phyloP scores from a whole-genome alignment of 805 yeast genomes.

The Myxozyma neotropica region DNA sequence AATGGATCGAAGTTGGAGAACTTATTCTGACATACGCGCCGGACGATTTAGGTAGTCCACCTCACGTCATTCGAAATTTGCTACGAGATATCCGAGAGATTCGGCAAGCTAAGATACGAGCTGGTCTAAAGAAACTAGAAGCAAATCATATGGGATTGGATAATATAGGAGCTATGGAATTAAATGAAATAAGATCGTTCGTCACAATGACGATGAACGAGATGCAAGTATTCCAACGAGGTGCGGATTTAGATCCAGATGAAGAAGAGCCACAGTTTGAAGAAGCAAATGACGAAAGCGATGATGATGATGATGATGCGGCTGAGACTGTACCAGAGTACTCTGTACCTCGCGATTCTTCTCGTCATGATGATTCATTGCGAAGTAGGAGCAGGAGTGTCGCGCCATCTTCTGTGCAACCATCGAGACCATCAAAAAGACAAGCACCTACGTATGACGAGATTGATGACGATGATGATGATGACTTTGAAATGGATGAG shows the following conservation, averaged over 20 bases:
- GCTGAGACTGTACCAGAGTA: not conserved
- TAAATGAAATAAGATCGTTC: conserved; percentile 85
- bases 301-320: conserved; percentile 14
- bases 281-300: conserved; percentile 3
- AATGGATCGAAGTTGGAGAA: conserved; percentile 84
- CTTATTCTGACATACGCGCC: conserved; percentile 65
- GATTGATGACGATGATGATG: conserved; percentile 22
- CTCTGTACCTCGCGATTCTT: not conserved
- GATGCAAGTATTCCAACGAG: conserved; percentile 56
- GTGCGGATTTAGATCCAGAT: conserved; percentile 35
- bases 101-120: conserved; percentile 75
- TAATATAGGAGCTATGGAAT: conserved; percentile 78
- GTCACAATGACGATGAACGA: conserved; percentile 79
- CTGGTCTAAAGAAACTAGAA: conserved; percentile 76
- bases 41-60: conserved; percentile 76
- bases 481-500: conserved; percentile 27
- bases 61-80: conserved; percentile 66
- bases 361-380: conserved; percentile 1
- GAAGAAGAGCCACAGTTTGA: conserved; percentile 24
- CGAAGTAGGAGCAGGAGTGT: conserved; percentile 11
- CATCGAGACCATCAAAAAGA: not conserved
- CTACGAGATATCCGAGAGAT: conserved; percentile 85
- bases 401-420: not conserved
- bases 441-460: conserved; percentile 10
- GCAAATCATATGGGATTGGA: conserved; percentile 82